phyloP scores from a whole-genome alignment of 441 rosid genomes.

The Macaranga tanarius region DNA sequence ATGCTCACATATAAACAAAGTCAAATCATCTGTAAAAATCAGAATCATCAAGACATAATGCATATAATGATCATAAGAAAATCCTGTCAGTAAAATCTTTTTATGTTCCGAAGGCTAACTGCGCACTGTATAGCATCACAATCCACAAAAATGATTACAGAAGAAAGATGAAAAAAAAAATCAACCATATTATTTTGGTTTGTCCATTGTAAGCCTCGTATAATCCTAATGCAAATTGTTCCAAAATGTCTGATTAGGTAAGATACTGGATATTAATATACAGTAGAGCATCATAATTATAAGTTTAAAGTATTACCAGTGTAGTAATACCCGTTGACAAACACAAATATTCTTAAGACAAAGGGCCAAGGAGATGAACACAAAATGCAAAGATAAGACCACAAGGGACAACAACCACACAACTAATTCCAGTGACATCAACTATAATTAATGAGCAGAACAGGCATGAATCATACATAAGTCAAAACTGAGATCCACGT shows the following conservation, averaged over 20 bases:
- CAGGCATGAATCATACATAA: too few relatives aligned
- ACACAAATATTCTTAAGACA: not conserved
- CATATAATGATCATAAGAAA: constrained; percentile 4
- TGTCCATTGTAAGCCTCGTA: not conserved
- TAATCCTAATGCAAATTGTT: not conserved
- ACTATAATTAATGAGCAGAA: too few relatives aligned
- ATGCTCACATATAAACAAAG: not conserved
- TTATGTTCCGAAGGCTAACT: not conserved
- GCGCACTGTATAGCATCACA: constrained; percentile 15
- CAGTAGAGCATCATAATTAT: not conserved
- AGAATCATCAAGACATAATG: constrained; percentile 5
- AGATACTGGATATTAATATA: not conserved
- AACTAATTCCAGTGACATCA: too few relatives aligned
- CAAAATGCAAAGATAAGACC: too few relatives aligned
- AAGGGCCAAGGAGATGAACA: not conserved
- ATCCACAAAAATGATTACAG: not conserved
- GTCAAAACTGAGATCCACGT: too few relatives aligned
- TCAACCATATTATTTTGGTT: not conserved
- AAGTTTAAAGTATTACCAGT: not conserved
- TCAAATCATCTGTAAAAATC: not conserved
- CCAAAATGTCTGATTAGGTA: not conserved
- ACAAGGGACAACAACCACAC: too few relatives aligned
- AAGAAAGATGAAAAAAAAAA: not conserved
- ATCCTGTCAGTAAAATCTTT: not conserved
- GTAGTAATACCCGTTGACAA: not conserved